phyloP scores from a whole-genome alignment of 2,329 filamentous ascomycete genomes.

The Fusarium sp. region DNA sequence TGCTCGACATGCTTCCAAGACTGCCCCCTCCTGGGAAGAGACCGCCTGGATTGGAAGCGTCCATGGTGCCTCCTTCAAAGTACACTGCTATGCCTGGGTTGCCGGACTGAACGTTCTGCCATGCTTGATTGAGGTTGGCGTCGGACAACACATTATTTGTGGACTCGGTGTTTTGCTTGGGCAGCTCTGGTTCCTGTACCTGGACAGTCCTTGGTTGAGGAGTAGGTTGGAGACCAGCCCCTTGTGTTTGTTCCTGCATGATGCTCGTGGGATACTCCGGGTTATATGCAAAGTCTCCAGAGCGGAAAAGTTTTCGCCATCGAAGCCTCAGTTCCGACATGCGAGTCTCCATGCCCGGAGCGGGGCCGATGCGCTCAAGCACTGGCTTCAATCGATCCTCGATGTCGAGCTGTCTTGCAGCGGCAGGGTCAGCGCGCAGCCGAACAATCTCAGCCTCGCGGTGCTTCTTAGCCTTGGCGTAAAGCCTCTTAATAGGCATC shows the following conservation, averaged over 20 bases:
- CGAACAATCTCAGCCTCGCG: slow-evolving; percentile 26
- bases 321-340: slow-evolving; percentile 29
- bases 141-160: background rate
- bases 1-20: slow-evolving; percentile 25
- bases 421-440: slow-evolving; percentile 26
- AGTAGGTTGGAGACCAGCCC: background rate
- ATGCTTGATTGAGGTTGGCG: background rate
- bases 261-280: slow-evolving; percentile 13
- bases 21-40: slow-evolving; percentile 21
- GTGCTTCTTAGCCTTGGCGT: slow-evolving; percentile 30
- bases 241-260: background rate
- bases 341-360: slow-evolving; percentile 35
- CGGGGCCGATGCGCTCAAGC: slow-evolving; percentile 31
- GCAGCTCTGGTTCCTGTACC: background rate
- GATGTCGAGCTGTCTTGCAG: slow-evolving; percentile 27
- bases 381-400: slow-evolving; percentile 34
- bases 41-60: background rate
- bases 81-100: slow-evolving; percentile 22
- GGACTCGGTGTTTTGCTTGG: too few species aligned
- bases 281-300: slow-evolving; percentile 11
- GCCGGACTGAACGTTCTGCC: slow-evolving; percentile 15
- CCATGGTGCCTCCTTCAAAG: slow-evolving; percentile 21
- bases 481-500: slow-evolving; percentile 35
- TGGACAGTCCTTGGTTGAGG: background rate
- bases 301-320: slow-evolving; percentile 33